Evolutionary conservation across 2,329 filamentous ascomycete genomes (phyloP), one percentile per base, ranked within the genome.

Genomic region (Diaporthe caulivora): DNA sequence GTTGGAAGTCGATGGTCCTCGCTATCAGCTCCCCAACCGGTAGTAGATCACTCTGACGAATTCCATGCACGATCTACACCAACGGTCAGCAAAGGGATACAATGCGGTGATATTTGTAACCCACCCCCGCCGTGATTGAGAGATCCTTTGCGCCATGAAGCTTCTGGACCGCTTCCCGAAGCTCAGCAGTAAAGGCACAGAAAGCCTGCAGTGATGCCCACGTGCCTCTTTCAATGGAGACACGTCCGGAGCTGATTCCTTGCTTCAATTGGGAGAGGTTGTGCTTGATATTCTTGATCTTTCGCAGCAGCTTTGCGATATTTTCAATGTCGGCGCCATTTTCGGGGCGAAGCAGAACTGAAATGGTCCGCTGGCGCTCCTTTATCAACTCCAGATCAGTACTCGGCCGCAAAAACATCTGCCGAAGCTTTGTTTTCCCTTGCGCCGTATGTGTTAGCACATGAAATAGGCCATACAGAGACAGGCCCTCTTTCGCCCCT

Each of bases 381-480:
- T 87, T 84, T 76, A 99, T 97, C 7, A 92, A 78, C 0, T 86
- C 81, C 0, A 94, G 80, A 74, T 97, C 89, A 34, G 92, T 85
- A 40, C 91, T 94, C 29, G 97, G 97, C 0, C 93, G 91, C 10
- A 98, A 84, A 77, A 99, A 97, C 68, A 93, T 89, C 77, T 94
- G 92, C n/a, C 94, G 92, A 7, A 99, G 86, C 55, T 89, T 87
- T 34, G 85, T 80, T 77, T 91, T 94, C 0, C 97, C 97, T 80
- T 98, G 95, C 1, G 93, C 88, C 4, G 95, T 98, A 71, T 89
- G 89, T 34, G 93, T 91, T 40, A 97, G 85, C 71, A 91, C 87
- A 73, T 93, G 91, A 75, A 98, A 97, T 0, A 98, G 84, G 0
- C 94, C 95, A 80, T 93, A 98, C 0, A 98, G 84, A 0, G 94